Conservation (phyloP, 345 rosid genomes). For the Linum tenue region DNA sequence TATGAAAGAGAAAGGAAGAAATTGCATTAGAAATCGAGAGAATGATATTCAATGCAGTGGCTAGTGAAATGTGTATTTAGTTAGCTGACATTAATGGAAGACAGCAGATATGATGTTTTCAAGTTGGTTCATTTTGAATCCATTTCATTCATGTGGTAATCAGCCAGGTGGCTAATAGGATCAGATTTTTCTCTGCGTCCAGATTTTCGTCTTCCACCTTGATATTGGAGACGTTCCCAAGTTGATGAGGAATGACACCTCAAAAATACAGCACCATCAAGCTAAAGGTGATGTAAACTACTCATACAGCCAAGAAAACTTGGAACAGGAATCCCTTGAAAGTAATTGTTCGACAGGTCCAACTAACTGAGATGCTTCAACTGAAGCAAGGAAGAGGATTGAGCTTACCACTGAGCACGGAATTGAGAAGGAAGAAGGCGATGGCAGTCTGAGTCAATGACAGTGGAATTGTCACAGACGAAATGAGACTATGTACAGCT, state of each 20-base stretch:
- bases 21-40: too few relatives aligned
- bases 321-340: constrained; percentile 5
- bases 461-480: neutral
- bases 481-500: neutral
- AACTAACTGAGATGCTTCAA: constrained; percentile 11
- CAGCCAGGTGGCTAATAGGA: neutral
- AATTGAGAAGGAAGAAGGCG: neutral
- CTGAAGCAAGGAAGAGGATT: constrained; percentile 7
- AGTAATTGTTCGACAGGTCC: constrained; percentile 13
- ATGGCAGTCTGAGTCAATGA: neutral
- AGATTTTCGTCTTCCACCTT: constrained; percentile 9
- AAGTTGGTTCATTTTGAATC: too few relatives aligned
- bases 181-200: neutral
- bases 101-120: too few relatives aligned
- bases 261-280: neutral
- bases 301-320: constrained; percentile 10
- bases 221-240: constrained; percentile 11
- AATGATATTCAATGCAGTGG: too few relatives aligned
- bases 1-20: too few relatives aligned
- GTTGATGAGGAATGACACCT: constrained; percentile 7
- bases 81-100: too few relatives aligned
- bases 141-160: neutral
- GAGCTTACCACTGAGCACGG: constrained; percentile 4
- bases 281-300: constrained; percentile 8
- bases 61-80: too few relatives aligned